Evolutionary conservation across 2,329 filamentous ascomycete species (phyloP).

Genomic region (Triangularia setosa): DNA sequence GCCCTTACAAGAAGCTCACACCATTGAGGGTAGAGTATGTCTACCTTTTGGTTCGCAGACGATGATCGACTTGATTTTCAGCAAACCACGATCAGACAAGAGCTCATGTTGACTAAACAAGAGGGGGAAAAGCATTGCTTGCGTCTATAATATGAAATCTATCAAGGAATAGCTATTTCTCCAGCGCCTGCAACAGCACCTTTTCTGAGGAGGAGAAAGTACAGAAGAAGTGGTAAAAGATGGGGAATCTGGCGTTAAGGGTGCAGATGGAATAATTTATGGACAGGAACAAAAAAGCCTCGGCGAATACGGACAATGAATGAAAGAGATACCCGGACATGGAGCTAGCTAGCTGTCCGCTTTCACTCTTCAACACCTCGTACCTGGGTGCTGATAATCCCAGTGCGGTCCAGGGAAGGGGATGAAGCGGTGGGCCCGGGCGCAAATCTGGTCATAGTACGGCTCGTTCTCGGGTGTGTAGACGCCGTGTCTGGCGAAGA

Average conservation of each 20-base stretch:
- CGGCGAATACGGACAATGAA: constrained; percentile 4
- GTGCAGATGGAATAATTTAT: constrained; percentile 13
- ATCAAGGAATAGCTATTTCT: not conserved
- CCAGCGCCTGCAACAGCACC: not conserved
- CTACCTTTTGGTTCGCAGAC: constrained; percentile 90
- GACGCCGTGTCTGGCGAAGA: constrained; percentile 81
- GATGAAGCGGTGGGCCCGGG: constrained; percentile 71
- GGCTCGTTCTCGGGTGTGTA: constrained; percentile 75
- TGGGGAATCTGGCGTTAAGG: constrained; percentile 22
- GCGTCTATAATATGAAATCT: not conserved
- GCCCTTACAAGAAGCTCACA: constrained; percentile 92
- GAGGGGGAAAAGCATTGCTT: not conserved
- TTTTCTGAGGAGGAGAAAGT: not conserved
- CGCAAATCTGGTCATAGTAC: constrained; percentile 70
- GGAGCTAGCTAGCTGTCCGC: not conserved
- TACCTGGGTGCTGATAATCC: constrained; percentile 23
- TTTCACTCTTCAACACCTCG: not conserved
- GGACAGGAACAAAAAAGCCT: constrained; percentile 1
- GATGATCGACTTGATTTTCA: constrained; percentile 7
- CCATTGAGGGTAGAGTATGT: constrained; percentile 88
- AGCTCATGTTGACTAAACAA: not conserved
- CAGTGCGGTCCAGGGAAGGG: constrained; percentile 71
- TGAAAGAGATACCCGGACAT: constrained; percentile 21
- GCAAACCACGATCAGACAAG: not conserved
- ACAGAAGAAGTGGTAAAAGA: not conserved